Percentiles rank a stretch among this genome's conserved stretches.
Conservation (phyloP, 768 basidiomycete species). For the Tricholoma terreum region DNA sequence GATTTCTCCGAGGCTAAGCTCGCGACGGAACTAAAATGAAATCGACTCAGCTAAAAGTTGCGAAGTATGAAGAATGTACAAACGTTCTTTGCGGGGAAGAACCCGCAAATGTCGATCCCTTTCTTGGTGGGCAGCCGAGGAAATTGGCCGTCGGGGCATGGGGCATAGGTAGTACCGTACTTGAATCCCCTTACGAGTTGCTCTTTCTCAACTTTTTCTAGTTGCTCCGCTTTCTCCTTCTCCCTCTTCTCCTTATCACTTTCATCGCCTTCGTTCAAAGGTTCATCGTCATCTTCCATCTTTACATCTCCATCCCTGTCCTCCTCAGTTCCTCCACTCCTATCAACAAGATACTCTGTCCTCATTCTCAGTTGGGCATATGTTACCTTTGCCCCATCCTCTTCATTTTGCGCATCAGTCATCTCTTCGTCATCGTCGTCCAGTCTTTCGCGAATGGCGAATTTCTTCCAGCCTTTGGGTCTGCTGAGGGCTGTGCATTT, state of each 20-base stretch:
- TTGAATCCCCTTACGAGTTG: constrained; percentile 80
- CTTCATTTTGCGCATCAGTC: constrained; percentile 27
- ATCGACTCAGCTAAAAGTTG: background rate
- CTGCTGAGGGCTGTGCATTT: constrained; percentile 75
- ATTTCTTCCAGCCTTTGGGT: constrained; percentile 81
- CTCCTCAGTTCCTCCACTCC: constrained; percentile 33
- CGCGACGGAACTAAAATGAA: constrained; percentile 68
- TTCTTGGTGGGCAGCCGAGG: constrained; percentile 67
- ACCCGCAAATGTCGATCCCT: constrained; percentile 87
- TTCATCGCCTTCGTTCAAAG: constrained; percentile 21
- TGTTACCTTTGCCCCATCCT: constrained; percentile 28
- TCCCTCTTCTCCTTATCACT: constrained; percentile 27
- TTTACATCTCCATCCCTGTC: constrained; percentile 41
- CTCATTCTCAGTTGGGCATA: constrained; percentile 46
- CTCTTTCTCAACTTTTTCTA: constrained; percentile 70
- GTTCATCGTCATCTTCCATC: constrained; percentile 34
- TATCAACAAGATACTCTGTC: constrained; percentile 58
- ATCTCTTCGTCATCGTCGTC: constrained; percentile 34
- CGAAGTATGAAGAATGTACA: constrained; percentile 12
- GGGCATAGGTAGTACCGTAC: constrained; percentile 87
- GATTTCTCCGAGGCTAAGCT: constrained; percentile 80
- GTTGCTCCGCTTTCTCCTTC: constrained; percentile 31
- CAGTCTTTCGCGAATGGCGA: constrained; percentile 39
- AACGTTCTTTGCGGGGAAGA: constrained; percentile 71
- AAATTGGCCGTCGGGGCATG: constrained; percentile 84